A percentile compares a stretch with the other conserved stretches of the same genome.
Conservation (phyloP, 306 rosid species). For the Prunus persica region DNA sequence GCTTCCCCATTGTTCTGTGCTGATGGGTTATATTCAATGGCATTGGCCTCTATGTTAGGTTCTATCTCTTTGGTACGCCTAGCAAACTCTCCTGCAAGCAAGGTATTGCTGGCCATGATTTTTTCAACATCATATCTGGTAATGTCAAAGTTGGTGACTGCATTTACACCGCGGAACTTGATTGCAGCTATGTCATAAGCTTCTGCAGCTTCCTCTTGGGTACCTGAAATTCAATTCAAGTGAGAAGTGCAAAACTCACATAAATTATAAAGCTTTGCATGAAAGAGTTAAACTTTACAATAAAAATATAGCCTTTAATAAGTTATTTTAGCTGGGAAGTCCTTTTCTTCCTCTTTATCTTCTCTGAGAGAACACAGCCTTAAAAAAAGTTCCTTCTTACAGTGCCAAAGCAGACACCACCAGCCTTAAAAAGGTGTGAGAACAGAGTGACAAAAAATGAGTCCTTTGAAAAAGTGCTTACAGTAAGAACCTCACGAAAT, state of each 20-base stretch:
- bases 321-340: constrained; percentile 16
- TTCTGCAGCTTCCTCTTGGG: constrained; percentile 99
- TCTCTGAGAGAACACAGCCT: constrained; percentile 38
- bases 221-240: constrained; percentile 47
- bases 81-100: constrained; percentile 77
- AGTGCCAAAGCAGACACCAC: constrained; percentile 31
- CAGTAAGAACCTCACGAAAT: background rate
- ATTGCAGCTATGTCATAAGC: constrained; percentile 97
- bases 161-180: constrained; percentile 84
- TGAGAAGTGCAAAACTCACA: background rate
- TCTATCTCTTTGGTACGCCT: constrained; percentile 52
- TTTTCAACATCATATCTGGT: constrained; percentile 83
- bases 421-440: constrained; percentile 62
- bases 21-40: constrained; percentile 27
- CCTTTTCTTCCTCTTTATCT: constrained; percentile 3
- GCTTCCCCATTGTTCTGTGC: constrained; percentile 30
- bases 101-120: constrained; percentile 82
- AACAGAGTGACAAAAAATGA: constrained; percentile 26
- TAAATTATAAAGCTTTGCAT: background rate
- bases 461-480: background rate
- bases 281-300: background rate
- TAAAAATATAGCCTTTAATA: constrained; percentile 20
- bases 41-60: constrained; percentile 37
- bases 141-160: constrained; percentile 88
- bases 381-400: constrained; percentile 35